A percentile compares a stretch with the other conserved stretches of the same genome.
phyloP scores from a whole-genome alignment of 495 filamentous ascomycete species.

The Penicillium subrubescens region DNA sequence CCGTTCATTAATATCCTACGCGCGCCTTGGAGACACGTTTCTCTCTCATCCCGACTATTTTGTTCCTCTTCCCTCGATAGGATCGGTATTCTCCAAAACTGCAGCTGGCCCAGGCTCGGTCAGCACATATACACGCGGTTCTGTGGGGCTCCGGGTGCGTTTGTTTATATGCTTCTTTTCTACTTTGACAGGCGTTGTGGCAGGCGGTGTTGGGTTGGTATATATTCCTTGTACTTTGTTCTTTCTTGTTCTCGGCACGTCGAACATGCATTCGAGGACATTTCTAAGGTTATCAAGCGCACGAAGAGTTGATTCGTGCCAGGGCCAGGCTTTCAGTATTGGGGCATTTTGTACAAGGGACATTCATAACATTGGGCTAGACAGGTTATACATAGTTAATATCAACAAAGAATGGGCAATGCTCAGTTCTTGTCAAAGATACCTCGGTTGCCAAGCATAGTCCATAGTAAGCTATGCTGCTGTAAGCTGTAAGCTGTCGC shows the following conservation, averaged over 20 bases:
- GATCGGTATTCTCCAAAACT: conserved; percentile 9
- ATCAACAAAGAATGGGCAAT: conserved; percentile 9
- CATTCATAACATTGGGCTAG: conserved; percentile 23
- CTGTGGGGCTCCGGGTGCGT: conserved; percentile 9
- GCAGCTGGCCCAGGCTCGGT: conserved; percentile 9
- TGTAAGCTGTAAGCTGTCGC: not conserved
- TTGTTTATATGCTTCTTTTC: conserved; percentile 25
- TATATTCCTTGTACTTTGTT: conserved; percentile 16
- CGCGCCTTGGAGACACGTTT: not conserved
- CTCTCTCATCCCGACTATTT: conserved; percentile 6
- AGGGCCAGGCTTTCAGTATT: not conserved
- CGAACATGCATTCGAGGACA: conserved; percentile 9
- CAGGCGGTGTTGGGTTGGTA: conserved; percentile 16
- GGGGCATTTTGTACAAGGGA: conserved; percentile 26
- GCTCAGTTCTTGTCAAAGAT: conserved; percentile 2
- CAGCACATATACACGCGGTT: conserved; percentile 22
- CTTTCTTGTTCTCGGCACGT: conserved; percentile 8
- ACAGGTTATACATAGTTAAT: conserved; percentile 27
- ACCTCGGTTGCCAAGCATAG: not conserved
- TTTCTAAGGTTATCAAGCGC: not conserved
- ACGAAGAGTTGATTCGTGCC: conserved; percentile 4
- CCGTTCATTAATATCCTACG: not conserved
- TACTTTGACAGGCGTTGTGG: conserved; percentile 18
- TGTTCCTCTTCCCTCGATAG: conserved; percentile 2
- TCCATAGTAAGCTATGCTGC: not conserved